Conservation (phyloP, 1,284 basidiomycete genomes). For the Inonotus hispidus region DNA sequence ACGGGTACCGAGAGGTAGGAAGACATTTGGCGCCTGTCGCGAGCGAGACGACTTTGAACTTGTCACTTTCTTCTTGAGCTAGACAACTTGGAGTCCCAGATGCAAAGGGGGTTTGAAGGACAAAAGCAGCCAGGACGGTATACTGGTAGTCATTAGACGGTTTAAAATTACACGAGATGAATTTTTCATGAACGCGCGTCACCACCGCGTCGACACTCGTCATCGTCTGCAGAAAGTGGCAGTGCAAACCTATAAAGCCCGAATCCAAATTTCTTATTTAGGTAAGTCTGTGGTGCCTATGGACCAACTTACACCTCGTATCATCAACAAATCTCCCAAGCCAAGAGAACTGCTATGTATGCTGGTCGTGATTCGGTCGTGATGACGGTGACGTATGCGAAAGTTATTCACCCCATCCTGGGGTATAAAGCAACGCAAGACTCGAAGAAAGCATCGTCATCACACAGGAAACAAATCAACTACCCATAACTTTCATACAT, state of each 20-base stretch:
- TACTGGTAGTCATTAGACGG: slow-evolving; percentile 45
- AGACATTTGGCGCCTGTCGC: slow-evolving; percentile 88
- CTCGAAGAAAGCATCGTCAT: no score
- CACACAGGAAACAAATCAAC: no score
- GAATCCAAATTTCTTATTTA: not conserved
- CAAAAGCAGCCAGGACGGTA: slow-evolving; percentile 59
- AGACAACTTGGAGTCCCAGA: no score
- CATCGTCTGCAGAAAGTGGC: not conserved
- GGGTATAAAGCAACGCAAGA: no score
- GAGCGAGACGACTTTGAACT: slow-evolving; percentile 55
- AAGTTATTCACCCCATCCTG: no score
- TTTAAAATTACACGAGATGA: slow-evolving; percentile 39
- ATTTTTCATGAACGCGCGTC: slow-evolving; percentile 36
- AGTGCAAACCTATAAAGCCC: not conserved
- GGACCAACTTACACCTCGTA: not conserved
- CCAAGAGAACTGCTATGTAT: no score
- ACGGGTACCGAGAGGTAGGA: slow-evolving; percentile 57
- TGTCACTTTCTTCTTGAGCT: slow-evolving; percentile 13
- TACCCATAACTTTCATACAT: no score
- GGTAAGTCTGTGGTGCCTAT: not conserved
- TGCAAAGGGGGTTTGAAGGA: no score
- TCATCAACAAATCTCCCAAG: no score
- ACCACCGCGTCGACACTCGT: slow-evolving; percentile 7
- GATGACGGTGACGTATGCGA: no score
- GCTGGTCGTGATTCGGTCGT: no score